A percentile compares a stretch with the other conserved stretches of the same genome.
phyloP scores from a whole-genome alignment of 257 asterid species.

The Solanum verrucosum region DNA sequence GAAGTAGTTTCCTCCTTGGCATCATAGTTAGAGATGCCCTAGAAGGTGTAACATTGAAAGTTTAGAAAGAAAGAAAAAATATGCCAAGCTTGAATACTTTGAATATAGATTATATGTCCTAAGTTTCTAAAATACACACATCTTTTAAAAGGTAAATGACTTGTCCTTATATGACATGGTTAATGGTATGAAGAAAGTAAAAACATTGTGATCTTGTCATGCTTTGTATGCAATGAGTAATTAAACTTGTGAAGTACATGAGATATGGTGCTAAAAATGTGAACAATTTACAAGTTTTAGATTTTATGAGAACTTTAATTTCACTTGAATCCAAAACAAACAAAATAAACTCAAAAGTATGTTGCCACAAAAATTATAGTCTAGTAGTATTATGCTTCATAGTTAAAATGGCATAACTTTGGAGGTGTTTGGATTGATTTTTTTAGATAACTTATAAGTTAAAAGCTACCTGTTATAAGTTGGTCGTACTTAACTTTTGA shows the following conservation, averaged over 20 bases:
- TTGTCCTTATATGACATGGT: neutral
- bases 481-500: too few species aligned
- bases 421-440: neutral
- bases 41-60: neutral
- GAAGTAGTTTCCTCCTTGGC: conserved; percentile 6
- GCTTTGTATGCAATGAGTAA: neutral
- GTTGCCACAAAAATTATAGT: neutral
- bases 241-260: neutral
- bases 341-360: neutral
- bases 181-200: neutral
- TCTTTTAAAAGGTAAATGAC: neutral
- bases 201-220: neutral
- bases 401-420: neutral
- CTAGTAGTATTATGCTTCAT: too few species aligned
- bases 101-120: too few species aligned
- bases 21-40: conserved; percentile 1
- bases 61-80: neutral
- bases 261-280: neutral
- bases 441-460: too few species aligned
- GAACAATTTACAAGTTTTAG: neutral
- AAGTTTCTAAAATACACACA: neutral
- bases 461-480: too few species aligned
- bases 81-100: neutral
- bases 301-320: neutral
- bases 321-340: neutral